Base-by-base conservation (phyloP, 169 alveolate species). In the Theileria equi region DNA sequence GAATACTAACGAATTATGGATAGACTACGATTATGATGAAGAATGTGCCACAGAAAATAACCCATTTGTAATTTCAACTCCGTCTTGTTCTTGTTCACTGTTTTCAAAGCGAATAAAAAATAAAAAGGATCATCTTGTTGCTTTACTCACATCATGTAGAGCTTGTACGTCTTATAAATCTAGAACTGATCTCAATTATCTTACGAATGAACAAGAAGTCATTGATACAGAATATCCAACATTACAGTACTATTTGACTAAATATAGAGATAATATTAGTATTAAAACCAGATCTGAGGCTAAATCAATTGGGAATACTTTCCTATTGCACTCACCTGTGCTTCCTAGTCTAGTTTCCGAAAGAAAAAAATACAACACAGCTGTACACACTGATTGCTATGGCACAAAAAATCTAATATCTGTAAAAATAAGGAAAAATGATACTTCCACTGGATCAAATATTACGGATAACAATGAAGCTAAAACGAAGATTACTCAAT, bases 251-350 rank as follows among this genome's bases (percentile, higher is more conserved):
- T 13, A 38, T 13, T 38, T 38, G 45, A 13, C n/a, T 38, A 13
- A 38, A 13, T 13, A 38, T 13, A 13, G n/a, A 13, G n/a, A 38
- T 13, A 38, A 38, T 13, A 38, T 13, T 38, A 38, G 13, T 13
- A 38, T 13, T 13, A 38, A 13, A 13, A 13, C 13, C n/a, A 38
- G 45, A 38, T 13, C 13, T 38, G 13, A 38, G 13, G 13, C n/a
- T 13, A 67, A 35, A 41, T 58, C 44, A 19, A 55, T 67, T 11
- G 79, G n/a, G 1, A 60, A 57, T 23, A 32, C 48, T 8, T 35
- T 67, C 25, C 43, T 67, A 40, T 67, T 67, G 31, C 79, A 67
- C 60, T 67, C 79, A 7, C 79, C 79, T 8, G 59, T 67, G 72
- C 1, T 67, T 17, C 79, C 79, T 5, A 23, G 19, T 29, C 55